phyloP scores from a whole-genome alignment of 139 green algal species.

The Coccomyxa sp. region DNA sequence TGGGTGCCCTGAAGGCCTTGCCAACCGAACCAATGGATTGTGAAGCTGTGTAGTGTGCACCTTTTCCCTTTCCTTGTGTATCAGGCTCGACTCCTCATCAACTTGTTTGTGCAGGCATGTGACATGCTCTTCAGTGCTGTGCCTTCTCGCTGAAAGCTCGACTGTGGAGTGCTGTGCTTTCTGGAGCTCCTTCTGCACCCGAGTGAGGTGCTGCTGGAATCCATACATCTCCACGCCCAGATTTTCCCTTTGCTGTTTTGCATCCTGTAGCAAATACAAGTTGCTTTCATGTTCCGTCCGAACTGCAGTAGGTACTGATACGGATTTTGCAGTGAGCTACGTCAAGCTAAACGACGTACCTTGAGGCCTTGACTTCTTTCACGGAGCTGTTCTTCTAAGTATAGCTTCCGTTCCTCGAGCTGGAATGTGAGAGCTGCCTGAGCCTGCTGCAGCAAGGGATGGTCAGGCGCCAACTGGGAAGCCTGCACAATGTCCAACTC shows the following conservation, averaged over 20 bases:
- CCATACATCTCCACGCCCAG: constrained; percentile 89
- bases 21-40: no score
- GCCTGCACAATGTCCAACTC: not conserved
- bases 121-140: no score
- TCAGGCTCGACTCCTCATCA: no score
- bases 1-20: no score
- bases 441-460: constrained; percentile 77
- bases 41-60: no score
- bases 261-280: constrained; percentile 26
- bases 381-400: constrained; percentile 65
- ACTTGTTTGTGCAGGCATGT: no score
- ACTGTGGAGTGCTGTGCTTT: no score
- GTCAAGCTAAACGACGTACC: constrained; percentile 24
- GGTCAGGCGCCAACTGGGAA: constrained; percentile 48
- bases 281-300: not conserved
- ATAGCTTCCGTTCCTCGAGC: constrained; percentile 50
- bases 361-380: constrained; percentile 65
- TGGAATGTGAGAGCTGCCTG: constrained; percentile 75
- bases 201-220: constrained; percentile 84
- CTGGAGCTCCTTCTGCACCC: constrained; percentile 59
- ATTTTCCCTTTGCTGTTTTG: constrained; percentile 60
- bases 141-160: no score
- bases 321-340: not conserved
- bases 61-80: no score
- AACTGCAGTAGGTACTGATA: not conserved